These are phyloP conservation scores for Lactarius sanguifluus DNA, from an alignment of 768 basidiomycete species.

Conservation along the genomic window DNA sequence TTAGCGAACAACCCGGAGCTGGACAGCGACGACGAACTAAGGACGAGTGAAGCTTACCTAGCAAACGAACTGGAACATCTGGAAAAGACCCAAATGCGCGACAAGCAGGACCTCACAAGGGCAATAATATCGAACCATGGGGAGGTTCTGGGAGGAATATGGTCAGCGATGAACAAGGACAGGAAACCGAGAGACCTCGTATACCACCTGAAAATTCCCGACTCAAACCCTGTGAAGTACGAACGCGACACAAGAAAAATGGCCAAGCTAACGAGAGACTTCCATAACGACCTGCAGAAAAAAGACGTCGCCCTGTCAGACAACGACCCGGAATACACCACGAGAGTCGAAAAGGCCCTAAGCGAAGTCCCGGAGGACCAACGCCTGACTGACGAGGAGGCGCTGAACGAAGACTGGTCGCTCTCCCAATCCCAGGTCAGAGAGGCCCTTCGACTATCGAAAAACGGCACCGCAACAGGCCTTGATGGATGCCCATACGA, in stretches of 20 bases:
- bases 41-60: too few species aligned
- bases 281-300: conserved; percentile 15
- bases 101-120: too few species aligned
- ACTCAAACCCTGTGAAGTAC: too few species aligned
- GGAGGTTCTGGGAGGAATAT: not conserved
- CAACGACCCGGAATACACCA: too few species aligned
- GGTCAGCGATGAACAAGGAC: not conserved
- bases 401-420: not conserved
- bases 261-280: not conserved
- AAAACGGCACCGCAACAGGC: conserved; percentile 3
- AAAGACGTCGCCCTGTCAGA: too few species aligned
- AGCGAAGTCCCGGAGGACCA: not conserved
- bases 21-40: accelerated
- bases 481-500: conserved; percentile 22
- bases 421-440: not conserved
- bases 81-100: too few species aligned
- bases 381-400: not conserved
- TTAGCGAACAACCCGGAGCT: too few species aligned
- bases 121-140: not conserved
- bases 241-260: not conserved
- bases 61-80: too few species aligned
- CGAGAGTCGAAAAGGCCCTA: too few species aligned
- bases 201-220: not conserved
- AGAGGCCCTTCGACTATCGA: not conserved
- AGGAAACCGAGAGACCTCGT: conserved; percentile 10